Conservation (phyloP, 257 asterid species). For the Solanum virginianum region DNA sequence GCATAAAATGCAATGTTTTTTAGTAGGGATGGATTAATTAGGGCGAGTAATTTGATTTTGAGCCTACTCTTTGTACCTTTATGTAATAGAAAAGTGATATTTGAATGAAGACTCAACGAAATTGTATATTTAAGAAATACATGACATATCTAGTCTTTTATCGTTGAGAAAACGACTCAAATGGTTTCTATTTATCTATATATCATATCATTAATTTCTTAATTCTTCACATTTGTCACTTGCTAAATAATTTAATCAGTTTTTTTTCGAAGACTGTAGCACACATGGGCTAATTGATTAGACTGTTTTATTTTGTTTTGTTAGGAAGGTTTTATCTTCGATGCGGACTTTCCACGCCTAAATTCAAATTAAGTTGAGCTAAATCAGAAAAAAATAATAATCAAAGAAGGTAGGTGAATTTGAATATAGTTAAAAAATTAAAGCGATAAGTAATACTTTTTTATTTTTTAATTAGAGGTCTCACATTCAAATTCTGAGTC, state of each 20-base stretch:
- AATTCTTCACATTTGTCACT: neutral
- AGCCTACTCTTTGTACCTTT: no score
- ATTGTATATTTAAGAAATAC: no score
- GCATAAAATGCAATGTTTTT: neutral
- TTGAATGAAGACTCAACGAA: no score
- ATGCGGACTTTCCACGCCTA: neutral
- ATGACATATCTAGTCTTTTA: neutral
- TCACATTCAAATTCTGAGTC: no score
- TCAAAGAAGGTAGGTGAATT: neutral
- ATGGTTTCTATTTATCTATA: neutral
- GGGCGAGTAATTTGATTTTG: no score
- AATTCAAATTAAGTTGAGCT: no score
- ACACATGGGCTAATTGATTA: neutral
- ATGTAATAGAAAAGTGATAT: no score
- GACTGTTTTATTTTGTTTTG: neutral
- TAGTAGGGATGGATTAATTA: no score
- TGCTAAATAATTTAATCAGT: neutral
- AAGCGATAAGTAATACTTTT: no score
- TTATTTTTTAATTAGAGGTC: no score
- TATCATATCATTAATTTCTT: neutral
- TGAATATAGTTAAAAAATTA: neutral
- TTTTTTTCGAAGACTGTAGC: neutral
- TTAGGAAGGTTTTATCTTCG: neutral
- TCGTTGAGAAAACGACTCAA: neutral
- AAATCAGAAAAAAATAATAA: no score